Percentiles rank a stretch among this genome's conserved stretches.
phyloP scores from a whole-genome alignment of 306 rosid genomes.

The Lathyrus tuberosus region DNA sequence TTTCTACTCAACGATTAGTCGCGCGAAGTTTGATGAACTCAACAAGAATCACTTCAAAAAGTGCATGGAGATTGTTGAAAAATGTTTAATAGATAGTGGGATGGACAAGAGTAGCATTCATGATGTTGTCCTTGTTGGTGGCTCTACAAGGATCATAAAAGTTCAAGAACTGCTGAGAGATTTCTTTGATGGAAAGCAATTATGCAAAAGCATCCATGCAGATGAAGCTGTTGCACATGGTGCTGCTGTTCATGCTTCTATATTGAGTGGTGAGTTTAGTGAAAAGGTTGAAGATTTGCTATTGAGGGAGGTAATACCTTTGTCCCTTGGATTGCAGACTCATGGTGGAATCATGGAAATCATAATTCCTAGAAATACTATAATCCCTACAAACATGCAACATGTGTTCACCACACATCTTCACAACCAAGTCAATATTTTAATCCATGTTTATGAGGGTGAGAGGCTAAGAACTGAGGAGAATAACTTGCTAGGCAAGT shows the following conservation, averaged over 20 bases:
- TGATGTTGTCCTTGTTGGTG: constrained; percentile 3
- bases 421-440: neutral
- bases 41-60: neutral
- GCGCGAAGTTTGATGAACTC: constrained; percentile 34
- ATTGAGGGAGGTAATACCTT: neutral
- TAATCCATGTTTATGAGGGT: neutral
- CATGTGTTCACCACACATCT: neutral
- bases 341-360: neutral
- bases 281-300: neutral
- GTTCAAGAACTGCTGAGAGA: neutral
- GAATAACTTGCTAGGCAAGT: neutral
- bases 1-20: constrained; percentile 9
- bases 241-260: neutral
- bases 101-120: neutral
- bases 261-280: neutral
- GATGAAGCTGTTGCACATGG: neutral
- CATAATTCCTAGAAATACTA: neutral
- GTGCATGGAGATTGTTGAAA: constrained; percentile 28
- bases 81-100: neutral
- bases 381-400: neutral
- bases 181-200: neutral
- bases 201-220: neutral
- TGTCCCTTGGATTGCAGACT: neutral
- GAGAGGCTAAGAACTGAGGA: neutral
- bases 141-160: neutral